Conservation (phyloP, 108 stramenopile genomes). For the Nannochloropsis gaditana region DNA sequence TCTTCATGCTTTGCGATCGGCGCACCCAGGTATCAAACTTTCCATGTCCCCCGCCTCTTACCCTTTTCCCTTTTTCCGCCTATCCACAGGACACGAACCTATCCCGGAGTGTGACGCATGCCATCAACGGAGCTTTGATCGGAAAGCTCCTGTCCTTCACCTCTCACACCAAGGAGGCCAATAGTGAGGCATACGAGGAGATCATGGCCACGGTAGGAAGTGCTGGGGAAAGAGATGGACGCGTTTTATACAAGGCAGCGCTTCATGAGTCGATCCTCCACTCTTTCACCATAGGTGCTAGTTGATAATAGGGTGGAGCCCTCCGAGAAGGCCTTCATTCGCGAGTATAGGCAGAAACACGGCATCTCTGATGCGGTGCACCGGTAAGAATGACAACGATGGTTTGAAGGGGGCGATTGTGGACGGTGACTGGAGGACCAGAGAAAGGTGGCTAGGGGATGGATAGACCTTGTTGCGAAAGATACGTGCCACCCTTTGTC, state of each 20-base stretch:
- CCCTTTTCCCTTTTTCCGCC: background rate
- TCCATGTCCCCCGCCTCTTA: background rate
- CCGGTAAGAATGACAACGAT: background rate
- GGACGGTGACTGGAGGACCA: background rate
- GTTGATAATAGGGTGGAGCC: background rate
- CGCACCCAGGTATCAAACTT: too few species aligned
- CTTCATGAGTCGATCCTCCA: background rate
- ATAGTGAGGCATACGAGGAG: background rate
- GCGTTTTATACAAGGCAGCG: background rate
- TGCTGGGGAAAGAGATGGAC: background rate
- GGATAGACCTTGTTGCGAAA: too few species aligned
- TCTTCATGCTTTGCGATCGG: too few species aligned
- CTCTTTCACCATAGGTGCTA: background rate
- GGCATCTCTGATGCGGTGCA: background rate
- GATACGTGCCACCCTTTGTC: too few species aligned
- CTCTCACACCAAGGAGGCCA: background rate
- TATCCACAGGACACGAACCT: background rate
- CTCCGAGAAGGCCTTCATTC: background rate
- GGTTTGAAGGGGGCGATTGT: too few species aligned
- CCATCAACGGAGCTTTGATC: constrained; percentile 4
- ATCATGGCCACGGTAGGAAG: constrained; percentile 8
- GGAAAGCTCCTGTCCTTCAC: background rate
- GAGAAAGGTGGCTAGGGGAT: background rate
- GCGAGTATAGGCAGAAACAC: background rate
- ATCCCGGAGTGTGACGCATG: background rate